Conservation (phyloP, 768 basidiomycete genomes). For the Termitomyces sp. region DNA sequence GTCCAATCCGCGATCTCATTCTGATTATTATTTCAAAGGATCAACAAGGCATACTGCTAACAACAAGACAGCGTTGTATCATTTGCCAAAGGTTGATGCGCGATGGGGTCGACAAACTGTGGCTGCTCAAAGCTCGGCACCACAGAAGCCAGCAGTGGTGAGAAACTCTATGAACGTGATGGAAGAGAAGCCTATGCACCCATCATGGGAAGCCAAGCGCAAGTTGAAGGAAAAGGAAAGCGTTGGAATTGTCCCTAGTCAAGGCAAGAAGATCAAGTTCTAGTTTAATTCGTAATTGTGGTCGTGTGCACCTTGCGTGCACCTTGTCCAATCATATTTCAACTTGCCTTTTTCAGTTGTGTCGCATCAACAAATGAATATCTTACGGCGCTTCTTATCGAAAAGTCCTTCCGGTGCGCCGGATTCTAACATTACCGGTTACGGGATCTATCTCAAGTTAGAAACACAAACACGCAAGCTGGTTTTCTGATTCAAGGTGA, state of each 20-base stretch:
- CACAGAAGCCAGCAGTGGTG: neutral
- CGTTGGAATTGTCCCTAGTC: conserved; percentile 54
- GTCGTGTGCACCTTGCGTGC: conserved; percentile 8
- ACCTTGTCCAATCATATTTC: neutral
- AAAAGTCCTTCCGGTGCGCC: neutral
- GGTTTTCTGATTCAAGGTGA: neutral
- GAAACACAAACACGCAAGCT: neutral
- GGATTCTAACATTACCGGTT: neutral
- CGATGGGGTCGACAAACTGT: conserved; percentile 22
- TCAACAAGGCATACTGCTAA: neutral
- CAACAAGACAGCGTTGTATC: conserved; percentile 13
- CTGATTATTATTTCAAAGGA: neutral
- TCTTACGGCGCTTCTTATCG: neutral
- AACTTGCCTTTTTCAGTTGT: neutral
- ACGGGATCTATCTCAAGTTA: neutral
- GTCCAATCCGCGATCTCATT: neutral
- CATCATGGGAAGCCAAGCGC: conserved; percentile 95
- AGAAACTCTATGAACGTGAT: conserved; percentile 2
- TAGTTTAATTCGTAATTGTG: conserved; percentile 7
- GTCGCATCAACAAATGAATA: neutral
- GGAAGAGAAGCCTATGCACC: conserved; percentile 59
- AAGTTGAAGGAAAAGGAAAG: conserved; percentile 68
- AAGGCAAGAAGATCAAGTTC: conserved; percentile 85
- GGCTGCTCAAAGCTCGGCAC: neutral
- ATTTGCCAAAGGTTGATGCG: conserved; percentile 17